These are phyloP conservation scores for Microdochium bolleyi DNA, from an alignment of 2,329 filamentous ascomycete genomes.

Conservation along the genomic window DNA sequence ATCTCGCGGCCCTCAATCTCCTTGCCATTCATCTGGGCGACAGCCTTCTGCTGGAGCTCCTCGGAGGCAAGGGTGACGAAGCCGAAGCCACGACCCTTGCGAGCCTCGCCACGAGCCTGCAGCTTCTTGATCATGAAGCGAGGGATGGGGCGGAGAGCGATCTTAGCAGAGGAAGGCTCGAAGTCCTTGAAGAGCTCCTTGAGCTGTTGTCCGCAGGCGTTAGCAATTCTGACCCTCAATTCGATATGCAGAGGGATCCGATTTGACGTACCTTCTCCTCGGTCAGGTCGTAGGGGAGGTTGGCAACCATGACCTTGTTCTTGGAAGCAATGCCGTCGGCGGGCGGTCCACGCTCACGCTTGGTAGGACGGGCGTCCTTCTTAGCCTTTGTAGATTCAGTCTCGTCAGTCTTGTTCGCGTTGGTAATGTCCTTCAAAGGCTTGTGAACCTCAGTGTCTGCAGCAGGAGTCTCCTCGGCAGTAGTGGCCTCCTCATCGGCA, in stretches of 20 bases:
- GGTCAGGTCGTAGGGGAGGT: slow-evolving; percentile 94
- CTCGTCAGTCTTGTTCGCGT: slow-evolving; percentile 32
- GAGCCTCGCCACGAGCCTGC: slow-evolving; percentile 91
- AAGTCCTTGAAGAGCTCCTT: slow-evolving; percentile 95
- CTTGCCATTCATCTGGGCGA: slow-evolving; percentile 98
- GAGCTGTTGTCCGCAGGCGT: slow-evolving; percentile 49
- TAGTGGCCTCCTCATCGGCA: slow-evolving; percentile 31
- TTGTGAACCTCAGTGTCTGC: slow-evolving; percentile 42
- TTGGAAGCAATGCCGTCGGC: slow-evolving; percentile 97
- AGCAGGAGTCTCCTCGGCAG: slow-evolving; percentile 35
- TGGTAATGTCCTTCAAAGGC: slow-evolving; percentile 48
- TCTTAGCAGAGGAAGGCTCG: slow-evolving; percentile 91
- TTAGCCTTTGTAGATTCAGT: slow-evolving; percentile 20
- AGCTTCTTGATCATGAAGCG: slow-evolving; percentile 99
- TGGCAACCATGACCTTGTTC: slow-evolving; percentile 99
- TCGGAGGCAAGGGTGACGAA: slow-evolving; percentile 95
- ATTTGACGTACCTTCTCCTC: slow-evolving; percentile 75
- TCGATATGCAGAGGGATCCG: neutral
- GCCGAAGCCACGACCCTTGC: slow-evolving; percentile 98
- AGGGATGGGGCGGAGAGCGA: slow-evolving; percentile 94
- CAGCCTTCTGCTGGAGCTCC: slow-evolving; percentile 95
- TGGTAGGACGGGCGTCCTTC: slow-evolving; percentile 41
- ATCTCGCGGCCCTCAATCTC: slow-evolving; percentile 98
- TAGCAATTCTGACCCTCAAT: neutral
- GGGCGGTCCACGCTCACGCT: slow-evolving; percentile 82